Evolutionary conservation across 2,329 filamentous ascomycete species (phyloP).

Genomic region (Exophiala aquamarina): DNA sequence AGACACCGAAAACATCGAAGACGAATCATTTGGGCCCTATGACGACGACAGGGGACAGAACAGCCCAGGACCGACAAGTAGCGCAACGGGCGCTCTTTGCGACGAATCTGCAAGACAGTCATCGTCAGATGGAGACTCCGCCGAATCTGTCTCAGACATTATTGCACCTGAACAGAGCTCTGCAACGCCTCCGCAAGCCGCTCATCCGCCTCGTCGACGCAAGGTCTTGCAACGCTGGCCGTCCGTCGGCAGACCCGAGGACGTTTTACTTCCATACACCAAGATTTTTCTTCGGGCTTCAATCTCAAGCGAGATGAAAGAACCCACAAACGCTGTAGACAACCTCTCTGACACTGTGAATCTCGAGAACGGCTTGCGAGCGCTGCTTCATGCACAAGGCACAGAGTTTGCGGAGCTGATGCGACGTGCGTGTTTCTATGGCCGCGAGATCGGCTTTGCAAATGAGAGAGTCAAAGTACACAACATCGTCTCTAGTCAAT

Average conservation of each 20-base stretch:
- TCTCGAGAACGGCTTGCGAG: conserved; percentile 7
- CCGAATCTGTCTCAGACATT: no score
- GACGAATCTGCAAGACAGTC: no score
- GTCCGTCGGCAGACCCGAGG: conserved; percentile 18
- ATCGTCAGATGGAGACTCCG: no score
- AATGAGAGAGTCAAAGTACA: conserved; percentile 34
- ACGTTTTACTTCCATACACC: conserved; percentile 22
- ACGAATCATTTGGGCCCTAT: conserved; percentile 5
- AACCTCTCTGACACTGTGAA: neutral
- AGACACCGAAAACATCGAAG: conserved; percentile 2
- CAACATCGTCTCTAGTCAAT: neutral
- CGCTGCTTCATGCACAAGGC: conserved; percentile 38
- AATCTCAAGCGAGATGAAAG: no score
- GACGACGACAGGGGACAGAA: conserved; percentile 13
- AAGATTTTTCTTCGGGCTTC: conserved; percentile 16
- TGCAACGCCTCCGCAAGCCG: no score
- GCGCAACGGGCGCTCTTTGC: no score
- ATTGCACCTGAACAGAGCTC: no score
- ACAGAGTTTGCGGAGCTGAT: conserved; percentile 43
- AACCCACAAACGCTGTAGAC: no score
- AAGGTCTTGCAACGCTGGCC: conserved; percentile 28
- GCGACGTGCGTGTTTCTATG: conserved; percentile 45
- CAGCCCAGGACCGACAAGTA: no score
- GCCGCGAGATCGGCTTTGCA: conserved; percentile 39
- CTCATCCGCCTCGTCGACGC: conserved; percentile 13